Evolutionary conservation across 139 green algal genomes (phyloP).

Genomic region (Penium margaritaceum): DNA sequence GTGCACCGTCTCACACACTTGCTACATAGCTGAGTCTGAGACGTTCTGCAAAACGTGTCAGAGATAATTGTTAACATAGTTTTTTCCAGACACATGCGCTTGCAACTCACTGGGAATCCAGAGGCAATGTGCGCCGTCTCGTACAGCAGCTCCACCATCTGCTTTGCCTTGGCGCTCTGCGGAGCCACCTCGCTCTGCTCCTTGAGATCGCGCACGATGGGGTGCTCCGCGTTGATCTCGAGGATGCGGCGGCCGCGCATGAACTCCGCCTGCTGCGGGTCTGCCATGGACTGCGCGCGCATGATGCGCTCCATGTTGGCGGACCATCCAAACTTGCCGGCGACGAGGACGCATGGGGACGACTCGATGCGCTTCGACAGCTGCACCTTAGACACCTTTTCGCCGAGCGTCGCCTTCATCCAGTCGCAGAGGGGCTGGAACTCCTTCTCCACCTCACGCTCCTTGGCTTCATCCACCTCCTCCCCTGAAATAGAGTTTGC

Average conservation of each 20-base stretch:
- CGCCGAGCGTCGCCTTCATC: slow-evolving; percentile 68
- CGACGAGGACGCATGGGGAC: slow-evolving; percentile 86
- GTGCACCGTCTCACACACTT: too few relatives aligned
- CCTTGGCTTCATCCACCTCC: slow-evolving; percentile 33
- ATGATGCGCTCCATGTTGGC: slow-evolving; percentile 93
- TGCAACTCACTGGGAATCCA: slow-evolving; percentile 49
- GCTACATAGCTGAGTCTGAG: too few relatives aligned
- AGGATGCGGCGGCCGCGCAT: slow-evolving; percentile 90
- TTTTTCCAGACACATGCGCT: too few relatives aligned
- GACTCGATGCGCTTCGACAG: slow-evolving; percentile 72
- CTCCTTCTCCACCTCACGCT: slow-evolving; percentile 50
- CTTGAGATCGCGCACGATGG: slow-evolving; percentile 72
- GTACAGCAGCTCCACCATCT: slow-evolving; percentile 71
- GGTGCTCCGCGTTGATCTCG: slow-evolving; percentile 90
- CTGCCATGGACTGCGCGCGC: slow-evolving; percentile 74
- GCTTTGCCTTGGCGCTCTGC: slow-evolving; percentile 45
- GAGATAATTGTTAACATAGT: too few relatives aligned
- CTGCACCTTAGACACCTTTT: slow-evolving; percentile 72
- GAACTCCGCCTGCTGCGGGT: slow-evolving; percentile 79
- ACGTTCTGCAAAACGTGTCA: too few relatives aligned
- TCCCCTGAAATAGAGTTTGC: too few relatives aligned
- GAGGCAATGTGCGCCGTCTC: slow-evolving; percentile 80
- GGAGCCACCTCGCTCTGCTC: slow-evolving; percentile 13
- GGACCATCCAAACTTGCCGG: slow-evolving; percentile 91
- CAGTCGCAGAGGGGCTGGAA: slow-evolving; percentile 72